Conservation (phyloP, 805 yeast genomes). For the Hemisphaericaspora nanyangensis region DNA sequence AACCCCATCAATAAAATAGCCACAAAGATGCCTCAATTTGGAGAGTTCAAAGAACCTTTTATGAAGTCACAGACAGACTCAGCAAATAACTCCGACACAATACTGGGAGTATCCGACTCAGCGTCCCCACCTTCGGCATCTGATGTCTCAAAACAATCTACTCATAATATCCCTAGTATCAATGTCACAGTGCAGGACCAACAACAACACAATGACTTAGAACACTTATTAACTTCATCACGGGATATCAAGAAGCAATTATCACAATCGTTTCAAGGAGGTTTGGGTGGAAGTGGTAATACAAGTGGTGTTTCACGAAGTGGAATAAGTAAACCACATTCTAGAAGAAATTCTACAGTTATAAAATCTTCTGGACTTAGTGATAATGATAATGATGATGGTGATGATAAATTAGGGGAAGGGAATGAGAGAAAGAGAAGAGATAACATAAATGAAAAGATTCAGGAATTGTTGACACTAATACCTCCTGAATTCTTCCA, state of each 20-base stretch:
- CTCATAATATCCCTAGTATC: conserved; percentile 25
- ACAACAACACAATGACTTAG: conserved; percentile 16
- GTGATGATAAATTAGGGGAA: conserved; percentile 23
- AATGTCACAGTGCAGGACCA: too few relatives aligned
- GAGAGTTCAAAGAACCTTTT: conserved; percentile 5
- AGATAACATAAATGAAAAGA: conserved; percentile 42
- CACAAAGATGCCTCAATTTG: background rate
- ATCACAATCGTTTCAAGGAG: conserved; percentile 32
- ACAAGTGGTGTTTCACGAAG: conserved; percentile 14
- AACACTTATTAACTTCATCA: conserved; percentile 25
- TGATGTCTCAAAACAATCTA: background rate
- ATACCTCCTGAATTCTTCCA: conserved; percentile 35
- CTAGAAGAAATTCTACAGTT: conserved; percentile 31
- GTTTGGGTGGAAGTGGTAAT: conserved; percentile 12
- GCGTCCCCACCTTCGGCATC: background rate
- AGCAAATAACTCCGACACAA: conserved; percentile 1
- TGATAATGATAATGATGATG: conserved; percentile 21
- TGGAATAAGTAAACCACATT: conserved; percentile 36
- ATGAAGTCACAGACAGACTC: background rate
- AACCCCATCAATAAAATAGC: background rate
- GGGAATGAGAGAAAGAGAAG: conserved; percentile 41
- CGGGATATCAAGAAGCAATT: conserved; percentile 39
- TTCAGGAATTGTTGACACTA: conserved; percentile 38
- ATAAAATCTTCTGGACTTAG: conserved; percentile 19
- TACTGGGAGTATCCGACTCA: conserved; percentile 3